These are phyloP conservation scores for Boeremia lycopersici DNA, from an alignment of 2,329 filamentous ascomycete species.

Conservation along the genomic window DNA sequence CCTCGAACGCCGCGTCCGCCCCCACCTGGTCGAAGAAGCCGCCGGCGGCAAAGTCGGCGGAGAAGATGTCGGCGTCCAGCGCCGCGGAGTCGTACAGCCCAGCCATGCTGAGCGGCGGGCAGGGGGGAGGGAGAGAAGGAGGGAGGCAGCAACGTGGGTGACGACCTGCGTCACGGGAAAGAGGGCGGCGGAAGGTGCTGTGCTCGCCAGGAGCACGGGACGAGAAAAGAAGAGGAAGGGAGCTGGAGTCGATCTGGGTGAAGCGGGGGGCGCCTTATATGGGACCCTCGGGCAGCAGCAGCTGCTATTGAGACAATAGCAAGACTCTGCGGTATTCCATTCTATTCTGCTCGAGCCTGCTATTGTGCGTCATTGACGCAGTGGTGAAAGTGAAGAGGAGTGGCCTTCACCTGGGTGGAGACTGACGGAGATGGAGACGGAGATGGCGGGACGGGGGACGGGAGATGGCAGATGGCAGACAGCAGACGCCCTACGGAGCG, in stretches of 20 bases:
- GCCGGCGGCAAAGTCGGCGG: neutral
- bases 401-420: no score
- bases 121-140: neutral
- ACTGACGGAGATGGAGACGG: no score
- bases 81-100: neutral
- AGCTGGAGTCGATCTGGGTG: neutral
- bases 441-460: no score
- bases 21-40: neutral
- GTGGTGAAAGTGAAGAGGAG: neutral
- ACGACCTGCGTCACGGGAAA: slow-evolving; percentile 7
- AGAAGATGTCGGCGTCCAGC: neutral
- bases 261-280: neutral
- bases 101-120: neutral
- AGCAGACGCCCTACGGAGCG: no score
- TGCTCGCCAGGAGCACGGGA: neutral
- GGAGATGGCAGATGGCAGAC: no score
- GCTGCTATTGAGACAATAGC: no score
- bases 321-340: no score
- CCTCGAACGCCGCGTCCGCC: neutral
- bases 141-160: neutral
- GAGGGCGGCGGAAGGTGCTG: neutral
- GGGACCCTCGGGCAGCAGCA: no score
- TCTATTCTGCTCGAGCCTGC: no score
- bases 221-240: neutral
- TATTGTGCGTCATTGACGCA: no score